Conservation (phyloP, 2,329 filamentous ascomycete species). For the Metarhizium anisopliae region DNA sequence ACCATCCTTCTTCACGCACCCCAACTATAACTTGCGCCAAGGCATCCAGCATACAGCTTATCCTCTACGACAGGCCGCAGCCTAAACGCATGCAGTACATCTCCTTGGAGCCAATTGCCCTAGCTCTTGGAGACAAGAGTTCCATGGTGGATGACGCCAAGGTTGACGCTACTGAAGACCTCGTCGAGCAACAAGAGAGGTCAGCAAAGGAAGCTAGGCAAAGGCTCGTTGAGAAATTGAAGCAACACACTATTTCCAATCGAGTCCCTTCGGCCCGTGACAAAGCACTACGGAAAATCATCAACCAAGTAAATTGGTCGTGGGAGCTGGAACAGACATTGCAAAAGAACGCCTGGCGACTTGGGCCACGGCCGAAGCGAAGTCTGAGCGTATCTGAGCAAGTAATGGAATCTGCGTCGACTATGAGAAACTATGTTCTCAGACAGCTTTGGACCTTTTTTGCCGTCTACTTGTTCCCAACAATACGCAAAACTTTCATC, state of each 20-base stretch:
- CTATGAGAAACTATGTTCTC: constrained; percentile 67
- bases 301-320: constrained; percentile 94
- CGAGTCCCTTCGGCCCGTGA: constrained; percentile 76
- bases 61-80: constrained; percentile 79
- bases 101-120: constrained; percentile 77
- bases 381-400: constrained; percentile 88
- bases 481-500: constrained; percentile 66
- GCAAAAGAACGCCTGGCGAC: constrained; percentile 80
- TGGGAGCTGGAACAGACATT: constrained; percentile 79
- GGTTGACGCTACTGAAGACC: constrained; percentile 52
- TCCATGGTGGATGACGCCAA: constrained; percentile 25
- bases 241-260: constrained; percentile 74
- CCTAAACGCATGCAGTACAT: constrained; percentile 94
- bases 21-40: constrained; percentile 67
- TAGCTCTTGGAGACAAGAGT: constrained; percentile 71
- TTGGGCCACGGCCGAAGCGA: constrained; percentile 73
- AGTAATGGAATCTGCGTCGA: constrained; percentile 86
- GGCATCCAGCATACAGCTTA: constrained; percentile 71
- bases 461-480: constrained; percentile 67
- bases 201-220: constrained; percentile 49
- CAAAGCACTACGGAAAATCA: constrained; percentile 66
- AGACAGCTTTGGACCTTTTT: constrained; percentile 62
- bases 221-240: constrained; percentile 75
- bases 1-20: constrained; percentile 39
- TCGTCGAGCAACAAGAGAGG: constrained; percentile 58